phyloP scores from a whole-genome alignment of 208 protist genomes.

The Acanthamoeba royreba region DNA sequence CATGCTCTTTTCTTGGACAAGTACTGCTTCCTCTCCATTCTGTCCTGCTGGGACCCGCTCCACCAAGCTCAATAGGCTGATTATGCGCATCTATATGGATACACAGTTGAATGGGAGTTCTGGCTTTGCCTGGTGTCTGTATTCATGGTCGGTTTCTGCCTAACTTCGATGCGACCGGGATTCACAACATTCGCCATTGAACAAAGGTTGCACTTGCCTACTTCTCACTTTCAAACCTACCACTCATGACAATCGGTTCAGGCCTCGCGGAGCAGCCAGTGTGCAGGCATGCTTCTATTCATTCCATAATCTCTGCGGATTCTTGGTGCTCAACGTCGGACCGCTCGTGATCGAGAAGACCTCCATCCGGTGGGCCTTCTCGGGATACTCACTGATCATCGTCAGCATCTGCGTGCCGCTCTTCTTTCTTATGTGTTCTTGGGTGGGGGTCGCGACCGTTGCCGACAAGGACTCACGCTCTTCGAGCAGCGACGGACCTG shows the following conservation, averaged over 20 bases:
- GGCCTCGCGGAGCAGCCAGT: background rate
- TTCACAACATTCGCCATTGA: background rate
- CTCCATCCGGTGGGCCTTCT: background rate
- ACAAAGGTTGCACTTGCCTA: background rate
- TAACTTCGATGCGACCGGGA: background rate
- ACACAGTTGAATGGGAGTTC: background rate
- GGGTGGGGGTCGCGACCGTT: background rate
- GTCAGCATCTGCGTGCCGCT: background rate
- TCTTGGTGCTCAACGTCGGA: background rate
- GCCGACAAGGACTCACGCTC: background rate
- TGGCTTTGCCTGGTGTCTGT: background rate
- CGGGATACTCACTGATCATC: constrained; percentile 13
- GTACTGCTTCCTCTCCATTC: background rate
- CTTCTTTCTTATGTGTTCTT: background rate
- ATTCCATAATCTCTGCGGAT: background rate
- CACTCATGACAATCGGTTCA: too few species aligned
- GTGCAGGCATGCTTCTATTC: constrained; percentile 13
- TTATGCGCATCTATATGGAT: background rate
- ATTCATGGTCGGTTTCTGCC: background rate
- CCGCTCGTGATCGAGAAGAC: background rate
- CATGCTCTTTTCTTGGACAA: background rate
- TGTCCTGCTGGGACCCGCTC: background rate
- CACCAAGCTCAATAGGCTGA: background rate
- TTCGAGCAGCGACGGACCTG: background rate
- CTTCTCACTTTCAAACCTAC: background rate